Evolutionary conservation across 352 stramenopile species (phyloP).

Genomic region (Globisporangium barbulae): DNA sequence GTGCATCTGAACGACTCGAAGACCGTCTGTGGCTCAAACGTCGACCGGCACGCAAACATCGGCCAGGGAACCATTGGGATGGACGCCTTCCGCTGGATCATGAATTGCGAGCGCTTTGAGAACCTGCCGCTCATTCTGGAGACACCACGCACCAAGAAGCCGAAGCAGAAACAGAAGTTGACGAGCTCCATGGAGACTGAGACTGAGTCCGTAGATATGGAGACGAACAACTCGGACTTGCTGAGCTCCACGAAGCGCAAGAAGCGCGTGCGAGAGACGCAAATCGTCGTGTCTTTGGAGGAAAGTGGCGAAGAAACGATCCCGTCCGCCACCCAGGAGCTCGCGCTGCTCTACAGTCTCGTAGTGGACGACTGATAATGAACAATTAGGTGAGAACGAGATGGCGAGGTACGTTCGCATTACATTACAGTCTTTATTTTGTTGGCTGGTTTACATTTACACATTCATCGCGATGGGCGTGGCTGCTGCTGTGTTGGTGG

Average conservation of each 20-base stretch:
- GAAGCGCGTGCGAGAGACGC: not conserved
- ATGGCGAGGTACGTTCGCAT: not conserved
- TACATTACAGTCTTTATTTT: too few species aligned
- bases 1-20: slow-evolving; percentile 51
- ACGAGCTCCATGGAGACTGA: not conserved
- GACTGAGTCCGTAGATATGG: not conserved
- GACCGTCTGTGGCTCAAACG: slow-evolving; percentile 22
- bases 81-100: slow-evolving; percentile 33
- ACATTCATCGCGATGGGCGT: too few species aligned
- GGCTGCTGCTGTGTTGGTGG: too few species aligned
- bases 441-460: too few species aligned
- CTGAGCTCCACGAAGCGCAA: not conserved
- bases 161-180: not conserved
- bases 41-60: slow-evolving; percentile 45
- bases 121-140: slow-evolving; percentile 46
- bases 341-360: slow-evolving; percentile 9
- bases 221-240: not conserved
- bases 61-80: slow-evolving; percentile 29
- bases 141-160: slow-evolving; percentile 25
- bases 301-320: not conserved
- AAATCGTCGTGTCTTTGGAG: not conserved
- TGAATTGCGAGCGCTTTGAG: slow-evolving; percentile 35
- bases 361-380: too few species aligned
- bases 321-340: slow-evolving; percentile 10
- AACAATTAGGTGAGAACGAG: not conserved